Base-by-base conservation (phyloP, 2,329 filamentous ascomycete species). In the Beauveria brongniartii region DNA sequence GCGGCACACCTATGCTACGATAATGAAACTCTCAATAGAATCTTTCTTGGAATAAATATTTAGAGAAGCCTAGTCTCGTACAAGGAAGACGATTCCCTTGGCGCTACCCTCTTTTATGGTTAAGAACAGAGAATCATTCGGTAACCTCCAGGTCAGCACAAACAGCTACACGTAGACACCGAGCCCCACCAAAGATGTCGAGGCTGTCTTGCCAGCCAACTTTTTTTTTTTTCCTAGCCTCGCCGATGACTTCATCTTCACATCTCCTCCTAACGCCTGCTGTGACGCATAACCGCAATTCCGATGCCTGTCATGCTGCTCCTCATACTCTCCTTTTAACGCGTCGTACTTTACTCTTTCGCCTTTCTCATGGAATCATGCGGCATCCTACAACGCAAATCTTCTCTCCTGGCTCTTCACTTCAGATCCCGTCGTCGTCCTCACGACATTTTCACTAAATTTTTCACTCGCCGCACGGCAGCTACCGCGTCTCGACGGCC, bases 361-460 rank as follows among this genome's bases (percentile, higher is more conserved):
- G 16, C 7, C 20, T 34, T 16, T 18, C 46, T 30, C 59, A 61
- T 61, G 59, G 59, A 55, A 61, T 14, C 52, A 61, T 61, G 59
- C 34, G 24, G 43, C 26, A 56, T 52, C 6, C 44, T 56, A 8
- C 59, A 46, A 56, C 52, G 44, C 37, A 55, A 52, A 9, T 56
- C 53, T 61, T 24, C 43, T 37, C 28, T 51, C 34, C 46, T 41
- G 22, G 40, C 40, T 43, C 48, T 53, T 51, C 55, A 59, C 30
- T 30, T 59, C 44, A 52, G 18, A 34, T 5, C 37, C 3, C 16
- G 5, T 51, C 16, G 5, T 51, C 37, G 46, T 48, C 46, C 16
- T 7, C 55, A 30, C 30, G 55, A 52, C 30, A 28, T 43, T 43
- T 59, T 24, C n/a, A 30, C 22, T 52, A 51, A 34, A 59, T 52